Conservation (phyloP, 768 basidiomycete species). For the Amanita fuliginea region DNA sequence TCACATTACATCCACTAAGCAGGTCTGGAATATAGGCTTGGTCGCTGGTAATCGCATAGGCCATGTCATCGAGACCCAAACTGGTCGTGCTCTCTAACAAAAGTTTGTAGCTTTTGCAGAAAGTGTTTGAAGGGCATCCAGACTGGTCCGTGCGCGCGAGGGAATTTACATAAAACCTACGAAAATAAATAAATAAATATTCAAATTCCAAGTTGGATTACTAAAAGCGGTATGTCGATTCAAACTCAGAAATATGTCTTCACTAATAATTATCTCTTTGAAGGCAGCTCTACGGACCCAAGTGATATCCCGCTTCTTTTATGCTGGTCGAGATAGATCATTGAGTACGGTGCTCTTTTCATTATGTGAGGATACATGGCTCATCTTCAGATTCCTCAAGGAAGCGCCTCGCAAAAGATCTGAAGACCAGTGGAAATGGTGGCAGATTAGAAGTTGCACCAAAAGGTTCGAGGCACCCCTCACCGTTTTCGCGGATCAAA, state of each 20-base stretch:
- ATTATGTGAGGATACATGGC: neutral
- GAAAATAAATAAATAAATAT: too few relatives aligned
- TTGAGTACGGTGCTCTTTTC: neutral
- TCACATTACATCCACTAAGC: constrained; percentile 33
- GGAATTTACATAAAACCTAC: too few relatives aligned
- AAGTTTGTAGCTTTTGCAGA: too few relatives aligned
- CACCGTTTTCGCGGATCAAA: neutral
- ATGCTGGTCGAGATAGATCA: neutral
- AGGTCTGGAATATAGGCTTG: constrained; percentile 33
- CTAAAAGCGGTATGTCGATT: too few relatives aligned
- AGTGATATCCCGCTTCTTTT: neutral
- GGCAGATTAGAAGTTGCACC: constrained; percentile 1
- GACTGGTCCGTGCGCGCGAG: too few relatives aligned
- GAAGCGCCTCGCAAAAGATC: constrained; percentile 3
- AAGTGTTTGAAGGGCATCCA: too few relatives aligned
- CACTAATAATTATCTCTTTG: neutral
- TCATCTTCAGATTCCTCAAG: constrained; percentile 4
- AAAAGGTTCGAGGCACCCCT: neutral
- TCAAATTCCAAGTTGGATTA: too few relatives aligned
- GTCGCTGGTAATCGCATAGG: constrained; percentile 45
- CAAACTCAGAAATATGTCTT: neutral
- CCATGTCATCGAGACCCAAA: too few relatives aligned
- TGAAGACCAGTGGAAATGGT: neutral
- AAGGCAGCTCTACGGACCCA: neutral
- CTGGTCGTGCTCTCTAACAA: too few relatives aligned